A percentile compares a stretch with the other conserved stretches of the same genome.
phyloP scores from a whole-genome alignment of 1,284 basidiomycete genomes.

The Austroboletus olivaceoglutinosus region DNA sequence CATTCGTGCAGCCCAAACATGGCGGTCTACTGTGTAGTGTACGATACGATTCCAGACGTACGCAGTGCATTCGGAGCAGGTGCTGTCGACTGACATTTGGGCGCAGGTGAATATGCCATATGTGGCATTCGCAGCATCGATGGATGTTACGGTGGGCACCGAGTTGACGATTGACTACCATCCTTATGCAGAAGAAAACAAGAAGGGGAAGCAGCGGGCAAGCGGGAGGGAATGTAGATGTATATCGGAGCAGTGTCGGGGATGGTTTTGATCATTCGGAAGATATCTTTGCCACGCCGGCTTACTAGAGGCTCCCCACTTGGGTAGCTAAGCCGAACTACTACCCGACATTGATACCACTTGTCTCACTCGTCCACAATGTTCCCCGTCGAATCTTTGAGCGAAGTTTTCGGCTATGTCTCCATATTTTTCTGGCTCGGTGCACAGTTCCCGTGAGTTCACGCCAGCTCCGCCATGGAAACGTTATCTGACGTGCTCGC shows the following conservation, averaged over 20 bases:
- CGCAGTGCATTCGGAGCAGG: constrained; percentile 11
- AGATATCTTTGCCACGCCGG: neutral
- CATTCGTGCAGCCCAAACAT: constrained; percentile 66
- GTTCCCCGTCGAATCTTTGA: constrained; percentile 29
- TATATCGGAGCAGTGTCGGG: constrained; percentile 22
- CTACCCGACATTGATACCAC: constrained; percentile 7
- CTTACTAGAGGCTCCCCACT: neutral
- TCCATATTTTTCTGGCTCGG: constrained; percentile 89
- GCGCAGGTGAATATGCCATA: constrained; percentile 56
- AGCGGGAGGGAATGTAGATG: constrained; percentile 22
- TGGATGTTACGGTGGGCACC: constrained; percentile 45
- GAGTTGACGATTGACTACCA: constrained; percentile 68
- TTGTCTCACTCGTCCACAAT: constrained; percentile 8
- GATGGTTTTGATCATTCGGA: constrained; percentile 19
- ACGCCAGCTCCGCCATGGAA: constrained; percentile 3
- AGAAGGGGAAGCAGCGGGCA: constrained; percentile 24
- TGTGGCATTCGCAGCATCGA: constrained; percentile 53
- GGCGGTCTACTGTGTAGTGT: constrained; percentile 54
- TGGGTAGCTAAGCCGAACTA: constrained; percentile 14
- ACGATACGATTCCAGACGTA: constrained; percentile 57
- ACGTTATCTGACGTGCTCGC: constrained; percentile 12
- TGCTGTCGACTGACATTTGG: neutral
- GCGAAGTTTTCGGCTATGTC: constrained; percentile 64
- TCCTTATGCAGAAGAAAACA: constrained; percentile 37
- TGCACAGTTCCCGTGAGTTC: constrained; percentile 86